A percentile compares a stretch with the other conserved stretches of the same genome.
Conservation (phyloP, 371 early-diverging fungal genomes). For the Ordospora pajunii region DNA sequence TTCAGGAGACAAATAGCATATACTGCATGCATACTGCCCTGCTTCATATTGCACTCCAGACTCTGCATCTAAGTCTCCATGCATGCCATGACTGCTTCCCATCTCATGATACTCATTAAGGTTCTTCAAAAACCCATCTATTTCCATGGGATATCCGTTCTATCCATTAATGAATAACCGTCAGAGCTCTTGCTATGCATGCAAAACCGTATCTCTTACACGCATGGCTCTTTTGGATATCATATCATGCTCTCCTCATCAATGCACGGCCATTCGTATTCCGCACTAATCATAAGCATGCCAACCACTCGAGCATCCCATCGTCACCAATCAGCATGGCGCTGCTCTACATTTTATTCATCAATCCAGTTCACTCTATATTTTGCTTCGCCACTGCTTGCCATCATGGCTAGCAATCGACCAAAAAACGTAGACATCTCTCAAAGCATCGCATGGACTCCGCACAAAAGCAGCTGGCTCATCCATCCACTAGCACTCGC, state of each 20-base stretch:
- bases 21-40: constrained; percentile 47
- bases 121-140: not conserved
- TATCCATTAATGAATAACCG: constrained; percentile 3
- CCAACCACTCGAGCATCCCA: not conserved
- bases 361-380: not conserved
- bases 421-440: constrained; percentile 39
- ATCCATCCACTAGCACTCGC: constrained; percentile 46
- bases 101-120: not conserved
- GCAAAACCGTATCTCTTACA: too few relatives aligned
- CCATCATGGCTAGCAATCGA: not conserved
- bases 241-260: too few relatives aligned
- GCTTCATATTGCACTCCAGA: not conserved
- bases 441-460: constrained; percentile 56
- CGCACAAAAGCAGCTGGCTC: constrained; percentile 51
- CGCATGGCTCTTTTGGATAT: too few relatives aligned
- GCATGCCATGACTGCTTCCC: not conserved
- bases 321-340: not conserved
- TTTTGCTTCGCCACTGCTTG: not conserved
- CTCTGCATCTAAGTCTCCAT: not conserved
- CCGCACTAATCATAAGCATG: too few relatives aligned
- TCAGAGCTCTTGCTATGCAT: too few relatives aligned
- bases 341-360: not conserved
- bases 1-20: constrained; percentile 42
- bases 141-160: constrained; percentile 8
- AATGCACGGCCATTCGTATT: too few relatives aligned